phyloP scores from a whole-genome alignment of 805 yeast species.

The Yamadazyma phyllophila region DNA sequence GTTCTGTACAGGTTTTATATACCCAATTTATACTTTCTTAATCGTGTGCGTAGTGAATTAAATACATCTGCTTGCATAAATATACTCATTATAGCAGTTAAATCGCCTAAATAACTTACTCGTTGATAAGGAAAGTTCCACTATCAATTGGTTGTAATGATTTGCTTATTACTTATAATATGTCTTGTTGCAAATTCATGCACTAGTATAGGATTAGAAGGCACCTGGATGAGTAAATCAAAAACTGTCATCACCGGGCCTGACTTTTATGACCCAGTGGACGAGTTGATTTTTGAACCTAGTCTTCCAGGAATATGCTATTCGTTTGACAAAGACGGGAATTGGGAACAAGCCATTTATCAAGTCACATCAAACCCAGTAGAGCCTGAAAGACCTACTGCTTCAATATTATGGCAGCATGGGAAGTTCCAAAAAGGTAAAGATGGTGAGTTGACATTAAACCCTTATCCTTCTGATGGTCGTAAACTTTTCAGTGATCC shows the following conservation, averaged over 20 bases:
- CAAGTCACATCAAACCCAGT: constrained; percentile 17
- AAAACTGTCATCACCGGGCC: constrained; percentile 20
- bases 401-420: constrained; percentile 21
- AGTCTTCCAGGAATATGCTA: constrained; percentile 21
- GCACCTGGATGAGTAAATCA: constrained; percentile 23
- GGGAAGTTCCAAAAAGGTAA: constrained; percentile 14
- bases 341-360: constrained; percentile 22
- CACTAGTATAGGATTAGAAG: constrained; percentile 10
- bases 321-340: constrained; percentile 20
- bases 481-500: constrained; percentile 22
- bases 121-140: not conserved
- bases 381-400: constrained; percentile 19
- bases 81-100: not conserved
- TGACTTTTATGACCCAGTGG: constrained; percentile 17
- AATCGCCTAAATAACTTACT: not conserved
- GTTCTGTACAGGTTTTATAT: constrained; percentile 7
- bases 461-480: constrained; percentile 19
- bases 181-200: not conserved
- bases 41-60: not conserved
- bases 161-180: too few species aligned
- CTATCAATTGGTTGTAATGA: not conserved
- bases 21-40: constrained; percentile 7
- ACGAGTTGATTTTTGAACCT: constrained; percentile 20
- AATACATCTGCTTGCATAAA: not conserved
- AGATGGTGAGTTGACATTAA: constrained; percentile 13